A percentile compares a stretch with the other conserved stretches of the same genome.
Conservation (phyloP, 352 stramenopile genomes). For the Thraustotheca clavata region DNA sequence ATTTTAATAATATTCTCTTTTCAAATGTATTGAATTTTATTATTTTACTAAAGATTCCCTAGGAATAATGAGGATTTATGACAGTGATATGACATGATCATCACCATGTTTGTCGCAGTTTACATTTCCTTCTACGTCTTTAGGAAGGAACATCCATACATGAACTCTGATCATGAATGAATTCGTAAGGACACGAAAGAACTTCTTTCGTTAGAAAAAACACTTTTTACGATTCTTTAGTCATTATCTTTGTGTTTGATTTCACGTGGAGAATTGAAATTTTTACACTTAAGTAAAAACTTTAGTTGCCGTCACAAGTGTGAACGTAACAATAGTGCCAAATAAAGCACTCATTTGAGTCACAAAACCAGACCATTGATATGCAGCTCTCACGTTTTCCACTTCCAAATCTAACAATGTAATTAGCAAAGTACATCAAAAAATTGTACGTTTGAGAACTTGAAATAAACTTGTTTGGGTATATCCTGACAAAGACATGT, state of each 20-base stretch:
- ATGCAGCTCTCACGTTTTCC: background rate
- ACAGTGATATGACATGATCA: slow-evolving; percentile 1
- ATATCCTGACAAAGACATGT: slow-evolving; percentile 8
- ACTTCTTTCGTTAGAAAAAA: background rate
- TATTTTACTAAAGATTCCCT: background rate
- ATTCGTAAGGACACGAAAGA: background rate
- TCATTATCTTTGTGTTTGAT: background rate
- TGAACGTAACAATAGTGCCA: background rate
- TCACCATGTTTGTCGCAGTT: background rate
- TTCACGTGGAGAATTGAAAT: background rate
- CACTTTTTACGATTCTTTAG: too few species aligned
- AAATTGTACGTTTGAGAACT: background rate
- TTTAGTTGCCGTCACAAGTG: background rate
- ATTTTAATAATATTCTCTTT: background rate
- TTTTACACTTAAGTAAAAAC: background rate
- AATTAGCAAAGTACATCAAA: background rate
- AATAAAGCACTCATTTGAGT: background rate
- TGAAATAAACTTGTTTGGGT: background rate
- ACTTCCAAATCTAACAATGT: background rate
- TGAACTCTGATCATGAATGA: background rate
- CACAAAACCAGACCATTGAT: slow-evolving; percentile 8
- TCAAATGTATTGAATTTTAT: background rate
- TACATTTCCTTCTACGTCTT: background rate
- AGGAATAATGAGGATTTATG: background rate
- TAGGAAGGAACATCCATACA: background rate